Percentiles rank a stretch among this genome's conserved stretches.
These are phyloP conservation scores for Alternaria arborescens DNA, from an alignment of 2,329 filamentous ascomycete genomes.

Conservation along the genomic window DNA sequence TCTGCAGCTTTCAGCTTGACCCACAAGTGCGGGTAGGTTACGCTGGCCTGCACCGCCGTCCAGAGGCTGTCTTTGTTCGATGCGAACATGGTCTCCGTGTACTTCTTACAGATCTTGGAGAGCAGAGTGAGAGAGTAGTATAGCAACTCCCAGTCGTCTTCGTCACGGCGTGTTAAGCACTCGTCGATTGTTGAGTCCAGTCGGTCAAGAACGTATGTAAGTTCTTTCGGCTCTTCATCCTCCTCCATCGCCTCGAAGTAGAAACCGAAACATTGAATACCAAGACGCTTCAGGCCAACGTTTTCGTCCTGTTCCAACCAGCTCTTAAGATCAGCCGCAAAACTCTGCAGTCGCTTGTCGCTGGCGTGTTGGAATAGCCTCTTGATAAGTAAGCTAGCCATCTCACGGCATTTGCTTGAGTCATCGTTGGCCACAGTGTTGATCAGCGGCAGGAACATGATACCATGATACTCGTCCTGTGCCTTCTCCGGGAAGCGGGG, in stretches of 20 bases:
- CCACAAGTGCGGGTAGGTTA: slow-evolving; percentile 75
- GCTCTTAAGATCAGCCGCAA: slow-evolving; percentile 73
- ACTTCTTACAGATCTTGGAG: slow-evolving; percentile 71
- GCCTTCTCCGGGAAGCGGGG: slow-evolving; percentile 68
- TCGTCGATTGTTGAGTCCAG: slow-evolving; percentile 63
- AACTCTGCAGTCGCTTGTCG: slow-evolving; percentile 73
- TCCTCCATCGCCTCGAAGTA: slow-evolving; percentile 72
- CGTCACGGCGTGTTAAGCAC: slow-evolving; percentile 60
- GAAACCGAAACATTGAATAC: slow-evolving; percentile 80
- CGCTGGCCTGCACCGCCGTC: slow-evolving; percentile 71
- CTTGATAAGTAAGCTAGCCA: slow-evolving; percentile 81
- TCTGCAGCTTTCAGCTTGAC: slow-evolving; percentile 81
- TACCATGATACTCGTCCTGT: slow-evolving; percentile 80
- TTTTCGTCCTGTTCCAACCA: slow-evolving; percentile 84
- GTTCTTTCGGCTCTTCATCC: slow-evolving; percentile 70
- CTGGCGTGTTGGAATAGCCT: slow-evolving; percentile 82
- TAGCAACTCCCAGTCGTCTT: slow-evolving; percentile 74
- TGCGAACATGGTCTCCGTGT: slow-evolving; percentile 71
- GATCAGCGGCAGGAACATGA: slow-evolving; percentile 86
- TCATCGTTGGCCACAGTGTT: slow-evolving; percentile 90
- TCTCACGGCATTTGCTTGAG: slow-evolving; percentile 81
- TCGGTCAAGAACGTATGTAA: slow-evolving; percentile 63
- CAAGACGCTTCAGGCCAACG: slow-evolving; percentile 72
- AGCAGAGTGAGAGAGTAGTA: slow-evolving; percentile 77
- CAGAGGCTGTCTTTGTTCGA: slow-evolving; percentile 72